Evolutionary conservation across 2,329 filamentous ascomycete species (phyloP), one percentile per base, ranked within the genome.

Genomic region (Trichoderma harzianum): DNA sequence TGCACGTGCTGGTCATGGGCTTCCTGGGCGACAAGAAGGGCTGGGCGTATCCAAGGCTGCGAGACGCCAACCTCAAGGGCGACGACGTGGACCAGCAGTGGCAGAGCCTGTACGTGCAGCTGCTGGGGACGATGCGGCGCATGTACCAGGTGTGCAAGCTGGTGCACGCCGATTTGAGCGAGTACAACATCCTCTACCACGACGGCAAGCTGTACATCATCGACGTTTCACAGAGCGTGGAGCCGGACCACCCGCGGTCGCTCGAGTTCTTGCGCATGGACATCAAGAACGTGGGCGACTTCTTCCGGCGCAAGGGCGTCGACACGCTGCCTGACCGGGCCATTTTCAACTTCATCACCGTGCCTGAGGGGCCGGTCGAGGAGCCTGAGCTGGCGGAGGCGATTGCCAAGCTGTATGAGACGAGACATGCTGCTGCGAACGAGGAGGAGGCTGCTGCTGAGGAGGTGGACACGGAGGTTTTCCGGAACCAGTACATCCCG

Each of bases 231-330:
- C 96, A 99, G 84, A 96, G 93, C 78, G 96, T 99, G 24, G 97
- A 98, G 84, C 95, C 97, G 76, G 95, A 98, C 77, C 96, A 99
- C 81, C 96, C 96, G 0, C 89, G 93, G 72, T 95, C 93, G 2
- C 86, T 97, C 34, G 95, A 98, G 80, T 99, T 99, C 79, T 82
- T 99, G 77, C 91, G 96, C 39, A 98, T 98, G 95, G 96, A 99
- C 79, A 94, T 99, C 82, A 98, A 98, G 86, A 99, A 99, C 79
- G 90, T 97, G 1, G 92, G 90, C 26, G 94, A 97, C 80, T 99
- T 97, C 83, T 99, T 98, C 88, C 87, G 90, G 34, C 88, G 93
- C 24, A 92, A 97, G 80, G 92, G 92, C 53, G 94, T 98, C 2
- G 90, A 97, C 73, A 92, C 90, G 0, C 86, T 99, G 3, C 84